Evolutionary conservation across 129 eudicot genomes (phyloP).

Genomic region (Silybum marianum): DNA sequence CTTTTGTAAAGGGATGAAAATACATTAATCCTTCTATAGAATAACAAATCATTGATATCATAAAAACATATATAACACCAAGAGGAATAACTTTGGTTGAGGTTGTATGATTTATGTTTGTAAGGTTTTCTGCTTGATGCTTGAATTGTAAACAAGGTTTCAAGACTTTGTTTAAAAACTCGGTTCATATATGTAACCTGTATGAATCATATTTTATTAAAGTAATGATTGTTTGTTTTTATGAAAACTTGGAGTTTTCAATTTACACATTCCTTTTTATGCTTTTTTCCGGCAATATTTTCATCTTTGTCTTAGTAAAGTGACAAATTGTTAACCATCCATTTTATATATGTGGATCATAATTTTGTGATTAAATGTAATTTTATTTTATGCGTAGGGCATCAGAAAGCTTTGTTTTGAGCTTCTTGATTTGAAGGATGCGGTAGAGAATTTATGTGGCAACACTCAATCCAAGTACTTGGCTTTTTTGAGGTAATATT

Average conservation of each 20-base stretch:
- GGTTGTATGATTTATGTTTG: conserved; percentile 5
- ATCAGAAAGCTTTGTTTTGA: conserved; percentile 92
- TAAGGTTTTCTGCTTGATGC: conserved; percentile 16
- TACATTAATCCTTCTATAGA: neutral
- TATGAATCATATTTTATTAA: neutral
- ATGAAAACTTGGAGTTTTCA: neutral
- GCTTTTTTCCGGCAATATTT: neutral
- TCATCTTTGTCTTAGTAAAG: neutral
- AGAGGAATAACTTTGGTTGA: neutral
- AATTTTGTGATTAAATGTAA: conserved; percentile 2
- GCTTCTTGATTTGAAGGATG: conserved; percentile 96
- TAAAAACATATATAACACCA: neutral
- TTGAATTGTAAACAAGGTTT: neutral
- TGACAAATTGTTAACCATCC: neutral
- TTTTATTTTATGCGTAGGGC: conserved; percentile 53
- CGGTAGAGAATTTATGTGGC: conserved; percentile 93
- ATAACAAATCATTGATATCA: conserved; percentile 4
- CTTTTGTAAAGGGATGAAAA: neutral
- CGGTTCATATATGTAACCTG: conserved; percentile 1
- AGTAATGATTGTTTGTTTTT: conserved; percentile 2
- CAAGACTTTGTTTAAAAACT: conserved; percentile 3
- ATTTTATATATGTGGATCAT: neutral
- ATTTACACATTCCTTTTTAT: neutral
- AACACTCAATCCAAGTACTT: conserved; percentile 78
- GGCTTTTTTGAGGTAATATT: conserved; percentile 78